Evolutionary conservation across 225 moss, liverwort and hornwort genomes (phyloP), one percentile per base, ranked within the genome.

Genomic region (Climacium dendroides): DNA sequence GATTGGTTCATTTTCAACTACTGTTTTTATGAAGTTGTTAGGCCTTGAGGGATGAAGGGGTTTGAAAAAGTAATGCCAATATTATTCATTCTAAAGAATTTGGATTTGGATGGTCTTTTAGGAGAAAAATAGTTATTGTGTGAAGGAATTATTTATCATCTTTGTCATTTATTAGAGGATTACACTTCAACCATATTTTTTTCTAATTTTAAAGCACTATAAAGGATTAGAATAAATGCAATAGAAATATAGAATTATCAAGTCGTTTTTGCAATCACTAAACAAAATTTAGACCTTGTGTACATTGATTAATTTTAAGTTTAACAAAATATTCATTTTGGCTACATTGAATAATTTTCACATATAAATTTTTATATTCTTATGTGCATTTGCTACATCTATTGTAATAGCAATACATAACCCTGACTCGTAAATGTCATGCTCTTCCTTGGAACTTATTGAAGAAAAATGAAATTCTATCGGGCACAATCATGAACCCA

Each of bases 381-480:
- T 67, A 22, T 37, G 37, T 22, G 22, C 7, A 12, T 39, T 2
- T 26, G 1, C 41, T 43, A 43, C 9, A 26, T 26, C 26, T 71
- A 24, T 43, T 26, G 15, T 41, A 9, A 26, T 43, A 8, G 25
- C 3, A 70, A 15, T 69, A 39, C 3, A 28, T 16, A 26, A 43
- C 15, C 0, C 28, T 71, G 6, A 16, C n/a, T 26, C 0, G 0
- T 15, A 70, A 41, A 41, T 3, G 2, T 39, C 5, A 26, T 25
- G 15, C 26, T 5, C 25, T 9, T 5, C 8, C 0, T 45, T 28
- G 1, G 15, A 28, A 45, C 28, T 45, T 45, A 43, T 43, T 71
- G 28, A 71, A 43, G 5, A 45, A 71, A 43, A 28, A 25, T n/a
- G n/a, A 24, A 29, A 26, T 20, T 20, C 6, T 20, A 66, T 66